Evolutionary conservation across 805 yeast genomes (phyloP).

Genomic region (Saturnispora sanitii): DNA sequence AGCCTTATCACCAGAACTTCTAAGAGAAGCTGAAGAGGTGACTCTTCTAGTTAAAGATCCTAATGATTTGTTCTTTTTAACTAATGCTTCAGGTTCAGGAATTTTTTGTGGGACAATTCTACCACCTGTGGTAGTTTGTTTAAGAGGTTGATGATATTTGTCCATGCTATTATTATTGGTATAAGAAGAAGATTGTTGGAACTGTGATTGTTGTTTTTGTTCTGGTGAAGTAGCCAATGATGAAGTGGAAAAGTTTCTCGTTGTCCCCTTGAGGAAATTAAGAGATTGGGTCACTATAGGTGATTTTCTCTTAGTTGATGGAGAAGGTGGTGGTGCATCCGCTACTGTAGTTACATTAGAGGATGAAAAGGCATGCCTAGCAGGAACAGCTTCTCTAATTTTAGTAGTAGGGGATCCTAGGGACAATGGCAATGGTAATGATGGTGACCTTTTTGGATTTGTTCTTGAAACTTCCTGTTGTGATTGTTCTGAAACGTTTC

Average conservation of each 20-base stretch:
- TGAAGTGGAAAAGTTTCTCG: constrained; percentile 19
- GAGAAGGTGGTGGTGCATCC: constrained; percentile 2
- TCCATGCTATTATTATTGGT: constrained; percentile 19
- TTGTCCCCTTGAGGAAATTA: constrained; percentile 26
- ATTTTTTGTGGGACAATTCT: constrained; percentile 38
- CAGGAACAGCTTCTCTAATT: constrained; percentile 17
- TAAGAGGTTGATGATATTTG: constrained; percentile 27
- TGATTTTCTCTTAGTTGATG: constrained; percentile 17
- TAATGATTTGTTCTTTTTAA: constrained; percentile 37
- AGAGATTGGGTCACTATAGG: constrained; percentile 32
- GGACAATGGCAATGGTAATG: constrained; percentile 17
- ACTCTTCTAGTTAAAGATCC: constrained; percentile 34
- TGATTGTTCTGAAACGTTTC: no score
- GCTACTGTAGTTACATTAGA: neutral
- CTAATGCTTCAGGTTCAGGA: constrained; percentile 10
- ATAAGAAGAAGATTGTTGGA: neutral
- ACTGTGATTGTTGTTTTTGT: neutral
- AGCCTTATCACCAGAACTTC: constrained; percentile 25
- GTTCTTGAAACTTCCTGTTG: neutral
- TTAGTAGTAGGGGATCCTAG: no score
- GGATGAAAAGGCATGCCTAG: constrained; percentile 5
- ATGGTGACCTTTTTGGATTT: constrained; percentile 15
- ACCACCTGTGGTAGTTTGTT: constrained; percentile 32
- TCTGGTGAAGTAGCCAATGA: constrained; percentile 14
- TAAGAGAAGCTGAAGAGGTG: constrained; percentile 25